Percentiles rank a stretch among this genome's conserved stretches.
Evolutionary conservation across 192 early-diverging fungal species (phyloP).

Genomic region (Backusella westeae): DNA sequence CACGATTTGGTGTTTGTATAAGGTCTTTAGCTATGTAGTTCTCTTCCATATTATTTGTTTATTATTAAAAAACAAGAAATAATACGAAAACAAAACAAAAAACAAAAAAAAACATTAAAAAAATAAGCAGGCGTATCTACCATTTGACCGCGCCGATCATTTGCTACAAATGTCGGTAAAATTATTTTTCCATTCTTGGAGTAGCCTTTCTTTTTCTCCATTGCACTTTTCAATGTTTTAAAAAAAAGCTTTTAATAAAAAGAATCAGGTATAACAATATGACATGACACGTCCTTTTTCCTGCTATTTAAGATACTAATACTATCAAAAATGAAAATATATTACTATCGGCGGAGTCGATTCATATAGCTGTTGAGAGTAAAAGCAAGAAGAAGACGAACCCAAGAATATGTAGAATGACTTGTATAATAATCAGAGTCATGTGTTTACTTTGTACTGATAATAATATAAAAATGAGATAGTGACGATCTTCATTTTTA

Average conservation of each 20-base stretch:
- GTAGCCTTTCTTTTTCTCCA: neutral
- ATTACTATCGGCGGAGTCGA: too few species aligned
- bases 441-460: too few species aligned
- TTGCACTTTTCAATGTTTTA: neutral
- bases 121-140: neutral
- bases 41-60: neutral
- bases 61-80: neutral
- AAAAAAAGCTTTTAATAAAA: too few species aligned
- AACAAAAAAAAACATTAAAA: neutral
- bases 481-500: too few species aligned
- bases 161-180: neutral
- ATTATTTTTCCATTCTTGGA: neutral
- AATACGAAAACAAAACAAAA: neutral
- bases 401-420: too few species aligned
- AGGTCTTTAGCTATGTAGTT: neutral
- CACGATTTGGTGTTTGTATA: neutral
- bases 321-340: too few species aligned
- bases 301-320: too few species aligned
- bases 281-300: neutral
- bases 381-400: too few species aligned
- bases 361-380: too few species aligned
- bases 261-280: neutral
- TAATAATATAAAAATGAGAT: too few species aligned
- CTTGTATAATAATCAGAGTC: too few species aligned
- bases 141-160: neutral